A percentile compares a stretch with the other conserved stretches of the same genome.
Evolutionary conservation across 139 green algal species (phyloP).

Genomic region (Auxenochlorella protothecoides): DNA sequence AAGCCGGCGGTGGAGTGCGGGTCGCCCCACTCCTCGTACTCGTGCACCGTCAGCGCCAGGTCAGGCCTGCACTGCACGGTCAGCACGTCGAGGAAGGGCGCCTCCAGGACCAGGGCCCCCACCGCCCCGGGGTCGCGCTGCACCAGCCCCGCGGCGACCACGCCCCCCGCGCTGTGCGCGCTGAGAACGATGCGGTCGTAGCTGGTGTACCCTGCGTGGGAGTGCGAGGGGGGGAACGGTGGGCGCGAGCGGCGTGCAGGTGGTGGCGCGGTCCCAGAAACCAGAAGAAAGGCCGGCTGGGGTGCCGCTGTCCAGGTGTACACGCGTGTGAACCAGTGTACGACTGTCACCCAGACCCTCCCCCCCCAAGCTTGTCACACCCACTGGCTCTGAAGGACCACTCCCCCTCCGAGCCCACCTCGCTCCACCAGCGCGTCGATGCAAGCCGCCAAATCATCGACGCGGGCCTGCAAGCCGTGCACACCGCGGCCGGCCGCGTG

Average conservation of each 20-base stretch:
- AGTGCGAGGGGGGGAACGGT: not conserved
- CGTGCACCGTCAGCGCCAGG: slow-evolving; percentile 67
- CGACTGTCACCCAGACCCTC: not conserved
- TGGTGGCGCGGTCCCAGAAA: too few relatives aligned
- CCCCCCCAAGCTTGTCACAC: not conserved
- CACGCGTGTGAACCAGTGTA: too few relatives aligned
- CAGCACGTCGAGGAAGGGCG: slow-evolving; percentile 81
- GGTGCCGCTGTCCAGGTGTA: too few relatives aligned
- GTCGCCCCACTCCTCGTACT: slow-evolving; percentile 54
- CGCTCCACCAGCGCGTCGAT: slow-evolving; percentile 21
- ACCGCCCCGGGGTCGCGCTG: slow-evolving; percentile 9
- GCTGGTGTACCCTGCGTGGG: slow-evolving; percentile 9
- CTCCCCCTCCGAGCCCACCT: slow-evolving; percentile 6
- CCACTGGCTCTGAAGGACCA: too few relatives aligned
- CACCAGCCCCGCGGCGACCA: slow-evolving; percentile 20
- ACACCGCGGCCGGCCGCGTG: slow-evolving; percentile 38
- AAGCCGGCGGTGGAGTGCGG: slow-evolving; percentile 1
- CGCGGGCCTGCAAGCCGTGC: slow-evolving; percentile 25
- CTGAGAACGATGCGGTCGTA: slow-evolving; percentile 19
- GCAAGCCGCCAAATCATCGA: slow-evolving; percentile 44
- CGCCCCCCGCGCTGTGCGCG: slow-evolving; percentile 27
- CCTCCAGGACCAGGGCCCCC: slow-evolving; percentile 35
- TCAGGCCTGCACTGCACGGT: slow-evolving; percentile 43
- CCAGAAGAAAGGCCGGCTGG: too few relatives aligned
- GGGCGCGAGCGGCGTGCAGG: too few relatives aligned